Conservation (phyloP, 2,329 filamentous ascomycete species). For the Paraconiothyrium sp. region DNA sequence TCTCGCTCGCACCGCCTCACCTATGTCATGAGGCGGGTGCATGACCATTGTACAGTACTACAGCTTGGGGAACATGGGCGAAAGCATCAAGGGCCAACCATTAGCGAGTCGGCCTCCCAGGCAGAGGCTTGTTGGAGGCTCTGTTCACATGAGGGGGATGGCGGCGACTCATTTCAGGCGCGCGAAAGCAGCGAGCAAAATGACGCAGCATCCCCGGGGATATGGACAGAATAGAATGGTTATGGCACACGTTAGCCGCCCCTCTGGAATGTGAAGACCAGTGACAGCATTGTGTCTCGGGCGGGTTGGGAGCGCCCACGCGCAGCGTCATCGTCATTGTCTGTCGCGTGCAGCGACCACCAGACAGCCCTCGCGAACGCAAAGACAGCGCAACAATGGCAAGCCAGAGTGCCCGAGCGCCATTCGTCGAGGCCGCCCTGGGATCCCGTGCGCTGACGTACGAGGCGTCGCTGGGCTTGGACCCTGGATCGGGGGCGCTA, state of each 20-base stretch:
- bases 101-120: slow-evolving; percentile 9
- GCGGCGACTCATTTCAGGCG: slow-evolving; percentile 22
- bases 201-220: slow-evolving; percentile 32
- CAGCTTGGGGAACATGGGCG: slow-evolving; percentile 14
- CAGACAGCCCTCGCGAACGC: neutral
- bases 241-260: slow-evolving; percentile 16
- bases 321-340: slow-evolving; percentile 7
- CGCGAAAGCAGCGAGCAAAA: slow-evolving; percentile 32
- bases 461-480: slow-evolving; percentile 13
- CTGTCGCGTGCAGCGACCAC: neutral
- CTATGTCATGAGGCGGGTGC: slow-evolving; percentile 27
- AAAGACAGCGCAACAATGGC: slow-evolving; percentile 10
- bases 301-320: neutral
- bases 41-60: slow-evolving; percentile 49
- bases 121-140: slow-evolving; percentile 20
- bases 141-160: slow-evolving; percentile 19
- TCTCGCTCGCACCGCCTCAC: slow-evolving; percentile 41
- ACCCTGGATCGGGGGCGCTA: slow-evolving; percentile 14
- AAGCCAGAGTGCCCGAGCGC: neutral
- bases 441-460: slow-evolving; percentile 10
- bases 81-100: slow-evolving; percentile 2
- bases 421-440: slow-evolving; percentile 10
- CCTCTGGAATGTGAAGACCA: slow-evolving; percentile 5
- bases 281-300: slow-evolving; percentile 7
- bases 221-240: slow-evolving; percentile 33